Conservation (phyloP, 2,329 filamentous ascomycete genomes). For the Coleophoma cylindrospora region DNA sequence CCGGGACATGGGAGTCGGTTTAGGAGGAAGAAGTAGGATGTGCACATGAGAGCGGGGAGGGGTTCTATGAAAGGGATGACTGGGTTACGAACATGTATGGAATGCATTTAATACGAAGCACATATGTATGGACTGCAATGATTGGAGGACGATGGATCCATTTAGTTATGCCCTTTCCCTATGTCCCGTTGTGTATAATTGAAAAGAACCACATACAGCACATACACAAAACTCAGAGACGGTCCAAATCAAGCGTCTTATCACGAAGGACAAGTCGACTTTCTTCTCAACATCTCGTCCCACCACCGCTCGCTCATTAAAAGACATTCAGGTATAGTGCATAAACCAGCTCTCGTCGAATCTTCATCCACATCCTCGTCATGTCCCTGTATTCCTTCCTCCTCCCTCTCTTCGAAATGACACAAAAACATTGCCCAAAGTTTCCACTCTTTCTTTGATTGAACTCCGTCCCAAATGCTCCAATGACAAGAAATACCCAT, state of each 20-base stretch:
- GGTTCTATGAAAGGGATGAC: too few relatives aligned
- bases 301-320: not conserved
- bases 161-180: not conserved
- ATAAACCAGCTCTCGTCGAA: not conserved
- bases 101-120: too few relatives aligned
- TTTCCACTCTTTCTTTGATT: not conserved
- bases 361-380: not conserved
- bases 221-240: too few relatives aligned
- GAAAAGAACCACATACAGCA: too few relatives aligned
- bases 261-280: not conserved
- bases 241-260: not conserved
- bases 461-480: slow-evolving; percentile 15
- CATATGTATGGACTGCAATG: too few relatives aligned
- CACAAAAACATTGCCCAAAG: not conserved
- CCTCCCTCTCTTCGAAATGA: too few relatives aligned
- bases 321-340: not conserved
- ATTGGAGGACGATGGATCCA: not conserved
- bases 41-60: too few relatives aligned
- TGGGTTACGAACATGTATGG: too few relatives aligned
- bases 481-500: slow-evolving; percentile 1
- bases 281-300: not conserved
- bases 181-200: too few relatives aligned
- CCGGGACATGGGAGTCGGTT: slow-evolving; percentile 53
- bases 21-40: slow-evolving; percentile 38
- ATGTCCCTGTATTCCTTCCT: too few relatives aligned